Base-by-base conservation (phyloP, 2,329 filamentous ascomycete species). In the Ceratocystis papillata region DNA sequence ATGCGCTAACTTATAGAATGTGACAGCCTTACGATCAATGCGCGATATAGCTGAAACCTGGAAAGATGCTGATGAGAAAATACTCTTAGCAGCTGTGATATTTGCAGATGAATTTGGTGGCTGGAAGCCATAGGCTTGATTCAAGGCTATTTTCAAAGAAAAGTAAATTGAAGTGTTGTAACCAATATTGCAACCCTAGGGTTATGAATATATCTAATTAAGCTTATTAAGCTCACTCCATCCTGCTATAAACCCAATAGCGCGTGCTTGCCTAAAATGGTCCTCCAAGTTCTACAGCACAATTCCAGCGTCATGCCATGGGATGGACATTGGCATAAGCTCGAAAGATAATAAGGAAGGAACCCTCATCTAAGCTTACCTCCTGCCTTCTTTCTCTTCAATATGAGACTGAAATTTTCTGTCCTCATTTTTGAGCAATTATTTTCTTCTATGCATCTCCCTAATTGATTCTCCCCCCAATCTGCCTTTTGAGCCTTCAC, bases 31-130 rank as follows among this genome's bases (percentile, higher is more conserved):
- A 64, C 83, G 90, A 55, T 84, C 89, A 1, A 87, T 93, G 79
- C 86, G 80, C 74, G 89, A 89, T 73, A 87, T 86, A 20, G 85
- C 86, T 15, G 80, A 80, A 68, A 90, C 87, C 0, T 93, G 88
- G 88, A 85, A 86, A 3, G 87, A 91, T 72, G 79, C 81, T 3
- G 80, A 86, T 68, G 79, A 84, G 48, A 81, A 77, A 68, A 90
- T 88, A 71, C 77, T 91, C 37, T 81, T 82, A 65, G 81, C 87
- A 5, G 88, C 89, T 1, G 80, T 89, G 25, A 82, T 83, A 62
- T 89, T 93, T 75, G 86, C 83, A 2, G 85, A 89, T 69, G 86
- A 87, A 67, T 93, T 91, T 72, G 75, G 83, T 48, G 85, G 85
- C 0, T 93, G 89, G 89, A 53, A n/a, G 25, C 7, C 28, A 5